Evolutionary conservation across 2,329 filamentous ascomycete species (phyloP).

Genomic region (Aspergillus fijiensis): DNA sequence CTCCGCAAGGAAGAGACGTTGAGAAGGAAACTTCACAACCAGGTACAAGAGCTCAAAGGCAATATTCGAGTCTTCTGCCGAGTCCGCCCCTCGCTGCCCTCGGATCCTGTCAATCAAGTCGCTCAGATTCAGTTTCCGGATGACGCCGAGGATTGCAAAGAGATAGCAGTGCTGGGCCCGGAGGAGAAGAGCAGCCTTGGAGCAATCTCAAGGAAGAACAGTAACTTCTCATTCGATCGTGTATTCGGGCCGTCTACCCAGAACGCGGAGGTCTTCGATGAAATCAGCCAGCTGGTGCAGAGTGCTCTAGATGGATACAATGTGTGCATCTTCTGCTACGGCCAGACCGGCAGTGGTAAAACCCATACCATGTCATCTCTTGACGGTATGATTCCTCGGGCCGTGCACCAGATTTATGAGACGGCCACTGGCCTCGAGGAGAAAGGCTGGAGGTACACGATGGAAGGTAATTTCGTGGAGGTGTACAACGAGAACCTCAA

Average conservation of each 20-base stretch:
- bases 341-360: constrained; percentile 95
- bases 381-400: constrained; percentile 93
- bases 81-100: constrained; percentile 71
- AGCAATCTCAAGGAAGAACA: constrained; percentile 71
- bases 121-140: constrained; percentile 81
- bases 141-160: constrained; percentile 74
- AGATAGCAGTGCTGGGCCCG: constrained; percentile 79
- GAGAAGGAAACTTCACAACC: constrained; percentile 89
- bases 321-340: constrained; percentile 98
- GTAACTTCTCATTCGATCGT: constrained; percentile 87
- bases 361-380: constrained; percentile 90
- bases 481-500: constrained; percentile 98
- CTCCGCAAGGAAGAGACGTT: constrained; percentile 88
- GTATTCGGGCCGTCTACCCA: constrained; percentile 77
- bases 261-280: constrained; percentile 87
- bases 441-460: constrained; percentile 91
- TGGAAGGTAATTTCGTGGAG: constrained; percentile 94
- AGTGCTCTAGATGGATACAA: constrained; percentile 97
- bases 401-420: constrained; percentile 89
- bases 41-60: constrained; percentile 95
- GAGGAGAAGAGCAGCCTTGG: constrained; percentile 81
- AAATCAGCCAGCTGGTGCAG: constrained; percentile 95
- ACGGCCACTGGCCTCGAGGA: constrained; percentile 79
- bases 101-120: constrained; percentile 58
- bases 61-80: constrained; percentile 98